Percentiles rank a stretch among this genome's conserved stretches.
phyloP scores from a whole-genome alignment of 2,329 filamentous ascomycete genomes.

The Hymenoscyphus scutula region DNA sequence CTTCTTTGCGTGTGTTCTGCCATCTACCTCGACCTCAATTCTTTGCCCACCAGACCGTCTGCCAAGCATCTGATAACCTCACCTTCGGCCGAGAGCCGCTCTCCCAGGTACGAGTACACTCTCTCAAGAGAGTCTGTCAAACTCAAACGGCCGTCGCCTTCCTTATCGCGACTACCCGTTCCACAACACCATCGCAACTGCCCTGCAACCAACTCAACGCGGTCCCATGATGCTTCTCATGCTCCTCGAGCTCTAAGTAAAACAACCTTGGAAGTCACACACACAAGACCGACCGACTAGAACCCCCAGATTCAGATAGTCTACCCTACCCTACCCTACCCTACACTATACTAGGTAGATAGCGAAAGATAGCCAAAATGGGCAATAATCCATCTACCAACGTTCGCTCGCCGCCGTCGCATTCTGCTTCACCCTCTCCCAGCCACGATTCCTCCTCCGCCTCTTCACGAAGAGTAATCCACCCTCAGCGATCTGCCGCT shows the following conservation, averaged over 20 bases:
- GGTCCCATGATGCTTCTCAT: constrained; percentile 11
- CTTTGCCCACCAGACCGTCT: not conserved
- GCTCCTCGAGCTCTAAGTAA: constrained; percentile 7
- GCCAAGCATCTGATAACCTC: not conserved
- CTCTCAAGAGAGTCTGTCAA: too few relatives aligned
- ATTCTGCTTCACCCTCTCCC: constrained; percentile 32
- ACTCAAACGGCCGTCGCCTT: not conserved
- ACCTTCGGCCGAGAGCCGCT: not conserved
- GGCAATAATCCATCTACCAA: constrained; percentile 45
- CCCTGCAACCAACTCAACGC: not conserved
- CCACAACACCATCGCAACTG: constrained; percentile 8
- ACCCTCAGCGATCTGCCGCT: constrained; percentile 54
- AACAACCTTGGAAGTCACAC: constrained; percentile 20
- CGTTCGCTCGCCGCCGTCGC: constrained; percentile 39
- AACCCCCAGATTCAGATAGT: not conserved
- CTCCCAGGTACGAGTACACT: not conserved
- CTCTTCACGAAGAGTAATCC: constrained; percentile 43
- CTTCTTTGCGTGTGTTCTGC: not conserved
- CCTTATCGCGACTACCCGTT: constrained; percentile 8
- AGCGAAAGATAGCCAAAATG: constrained; percentile 37
- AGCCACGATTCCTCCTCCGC: constrained; percentile 32
- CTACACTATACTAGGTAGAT: too few relatives aligned
- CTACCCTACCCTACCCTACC: too few relatives aligned
- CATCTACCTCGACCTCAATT: not conserved
- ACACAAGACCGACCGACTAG: not conserved